Conservation (phyloP, 2,329 filamentous ascomycete genomes). For the Colletotrichum sp. region DNA sequence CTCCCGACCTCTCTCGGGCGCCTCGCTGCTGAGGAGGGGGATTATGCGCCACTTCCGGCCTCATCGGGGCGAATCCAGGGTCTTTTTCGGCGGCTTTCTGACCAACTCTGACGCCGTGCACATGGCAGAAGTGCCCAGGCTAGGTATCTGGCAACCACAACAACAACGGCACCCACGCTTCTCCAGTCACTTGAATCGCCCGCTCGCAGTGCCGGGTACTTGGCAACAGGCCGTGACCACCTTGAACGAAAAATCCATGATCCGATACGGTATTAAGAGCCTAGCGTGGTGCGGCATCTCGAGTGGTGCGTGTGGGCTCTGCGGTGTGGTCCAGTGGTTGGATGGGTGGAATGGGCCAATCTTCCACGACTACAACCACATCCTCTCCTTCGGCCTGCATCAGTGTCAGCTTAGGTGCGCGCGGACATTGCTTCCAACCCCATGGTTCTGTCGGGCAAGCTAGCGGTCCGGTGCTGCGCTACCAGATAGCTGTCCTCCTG, state of each 20-base stretch:
- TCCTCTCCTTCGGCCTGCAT: background rate
- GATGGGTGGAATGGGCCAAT: background rate
- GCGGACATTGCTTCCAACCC: conserved; percentile 1
- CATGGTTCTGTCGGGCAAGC: conserved; percentile 4
- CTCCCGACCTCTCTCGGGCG: background rate
- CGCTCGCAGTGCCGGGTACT: conserved; percentile 1
- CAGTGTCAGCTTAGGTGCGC: background rate
- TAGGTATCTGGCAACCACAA: background rate
- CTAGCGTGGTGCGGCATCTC: background rate
- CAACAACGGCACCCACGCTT: background rate
- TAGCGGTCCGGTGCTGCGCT: background rate
- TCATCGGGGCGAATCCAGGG: conserved; percentile 15
- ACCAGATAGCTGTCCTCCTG: background rate
- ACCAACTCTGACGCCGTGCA: conserved; percentile 5
- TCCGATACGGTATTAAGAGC: background rate
- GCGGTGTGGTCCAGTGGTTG: background rate
- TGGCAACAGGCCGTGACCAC: background rate
- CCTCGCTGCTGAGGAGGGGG: background rate
- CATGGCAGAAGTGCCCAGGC: background rate
- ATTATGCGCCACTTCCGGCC: conserved; percentile 10
- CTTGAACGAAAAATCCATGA: background rate
- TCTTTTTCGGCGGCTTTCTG: conserved; percentile 15
- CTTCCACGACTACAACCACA: background rate
- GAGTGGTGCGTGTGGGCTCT: background rate
- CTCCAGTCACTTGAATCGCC: background rate